A percentile compares a stretch with the other conserved stretches of the same genome.
Evolutionary conservation across 768 basidiomycete species (phyloP).

Genomic region (Amanita brunnescens): DNA sequence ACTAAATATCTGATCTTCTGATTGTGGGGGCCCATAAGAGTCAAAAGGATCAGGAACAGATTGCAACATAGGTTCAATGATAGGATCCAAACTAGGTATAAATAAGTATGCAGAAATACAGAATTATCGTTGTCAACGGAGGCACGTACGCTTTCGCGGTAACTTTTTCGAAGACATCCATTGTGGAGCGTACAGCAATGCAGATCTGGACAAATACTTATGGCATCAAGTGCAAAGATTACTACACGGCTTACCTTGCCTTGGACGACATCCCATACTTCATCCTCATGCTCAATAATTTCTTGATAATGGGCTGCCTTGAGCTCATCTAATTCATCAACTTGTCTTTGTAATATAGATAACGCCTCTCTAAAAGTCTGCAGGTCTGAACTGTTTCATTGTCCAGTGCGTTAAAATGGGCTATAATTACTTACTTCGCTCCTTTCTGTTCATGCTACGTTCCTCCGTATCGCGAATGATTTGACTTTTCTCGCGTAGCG

Average conservation of each 20-base stretch:
- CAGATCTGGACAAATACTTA: conserved; percentile 43
- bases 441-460: conserved; percentile 76
- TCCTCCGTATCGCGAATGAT: conserved; percentile 81
- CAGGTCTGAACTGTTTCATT: conserved; percentile 45
- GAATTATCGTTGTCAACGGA: background rate
- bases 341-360: conserved; percentile 72
- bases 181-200: conserved; percentile 78
- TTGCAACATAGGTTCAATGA: conserved; percentile 86
- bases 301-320: conserved; percentile 82
- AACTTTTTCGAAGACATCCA: conserved; percentile 87
- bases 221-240: conserved; percentile 5
- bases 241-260: conserved; percentile 49
- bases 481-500: conserved; percentile 74
- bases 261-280: conserved; percentile 91
- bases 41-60: conserved; percentile 91
- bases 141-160: conserved; percentile 73
- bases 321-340: conserved; percentile 84
- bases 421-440: conserved; percentile 55
- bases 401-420: background rate
- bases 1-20: conserved; percentile 88
- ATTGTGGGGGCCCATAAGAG: conserved; percentile 78
- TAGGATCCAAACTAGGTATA: conserved; percentile 66
- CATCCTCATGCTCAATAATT: conserved; percentile 87
- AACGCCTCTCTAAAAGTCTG: conserved; percentile 84
- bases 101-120: conserved; percentile 6